Base-by-base conservation (phyloP, 306 rosid species). In the Vigna angularis region DNA sequence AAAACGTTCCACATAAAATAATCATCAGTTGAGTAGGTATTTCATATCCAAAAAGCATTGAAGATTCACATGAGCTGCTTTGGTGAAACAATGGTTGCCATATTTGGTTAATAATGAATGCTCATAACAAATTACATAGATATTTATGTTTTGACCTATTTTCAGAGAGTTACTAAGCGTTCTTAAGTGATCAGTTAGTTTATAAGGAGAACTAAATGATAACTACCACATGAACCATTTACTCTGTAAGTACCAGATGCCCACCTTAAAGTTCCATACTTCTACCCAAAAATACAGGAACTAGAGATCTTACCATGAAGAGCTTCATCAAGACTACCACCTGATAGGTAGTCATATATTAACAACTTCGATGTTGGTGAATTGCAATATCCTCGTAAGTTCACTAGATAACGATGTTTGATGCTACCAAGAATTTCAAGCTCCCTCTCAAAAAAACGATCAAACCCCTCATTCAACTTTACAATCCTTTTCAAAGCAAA, bases 351-450 rank as follows among this genome's bases (percentile, higher is more conserved):
- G 83, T 96, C 99, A 82, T 96, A 96, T 82, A 96, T 93, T 77
- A 96, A 90, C 85, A 90, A 87, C 86, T 96, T 96, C 72, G 98
- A 93, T 36, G 98, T 86, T 40, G 99, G 98, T 80, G 99, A 96
- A 81, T 96, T 96, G 88, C 98, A 96, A 85, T 96, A 96, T 16
- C 99, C 99, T 75, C 96, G 88, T 83, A 96, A 90, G 82, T 96
- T 96, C 78, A 96, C 99, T n/a, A 96, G 90, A 87, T 90, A 91
- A 51, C 97, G 95, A 70, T 96, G 98, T 67, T 96, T 96, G 80
- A 96, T 88, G 87, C 99, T 91, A 80, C 99, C 99, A 83, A 96
- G 98, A 85, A 96, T 96, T 81, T 89, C 91, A 80, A 96, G 98
- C 87, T 96, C 98, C 84, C 99, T 93, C 91, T 91, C 98, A 49